A percentile compares a stretch with the other conserved stretches of the same genome.
Conservation (phyloP, 2,329 filamentous ascomycete genomes). For the Botryotinia calthae region DNA sequence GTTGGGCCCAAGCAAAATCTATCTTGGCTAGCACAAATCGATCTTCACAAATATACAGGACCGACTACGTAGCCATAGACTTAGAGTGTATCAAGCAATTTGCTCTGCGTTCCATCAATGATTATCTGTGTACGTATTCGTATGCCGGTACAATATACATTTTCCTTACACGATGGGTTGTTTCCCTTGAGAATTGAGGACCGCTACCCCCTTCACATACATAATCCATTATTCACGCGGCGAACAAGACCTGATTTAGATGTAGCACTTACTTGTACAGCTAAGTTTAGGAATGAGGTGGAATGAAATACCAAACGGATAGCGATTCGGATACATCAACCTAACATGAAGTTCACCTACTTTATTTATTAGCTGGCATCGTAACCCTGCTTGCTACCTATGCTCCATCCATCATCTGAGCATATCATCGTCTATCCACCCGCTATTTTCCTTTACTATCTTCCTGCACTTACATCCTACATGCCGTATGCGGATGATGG, state of each 20-base stretch:
- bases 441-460: background rate
- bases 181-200: slow-evolving; percentile 4
- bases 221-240: slow-evolving; percentile 5
- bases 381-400: slow-evolving; percentile 6
- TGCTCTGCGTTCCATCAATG: background rate
- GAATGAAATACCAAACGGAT: slow-evolving; percentile 3
- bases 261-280: background rate
- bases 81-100: background rate
- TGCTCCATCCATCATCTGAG: slow-evolving; percentile 15
- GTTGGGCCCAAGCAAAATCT: slow-evolving; percentile 10
- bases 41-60: background rate
- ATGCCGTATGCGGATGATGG: slow-evolving; percentile 16
- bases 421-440: slow-evolving; percentile 14
- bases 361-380: background rate
- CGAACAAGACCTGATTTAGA: slow-evolving; percentile 11
- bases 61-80: background rate
- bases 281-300: background rate
- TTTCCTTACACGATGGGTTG: background rate
- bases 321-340: slow-evolving; percentile 2
- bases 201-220: background rate
- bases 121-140: background rate
- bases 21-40: background rate
- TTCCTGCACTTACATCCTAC: slow-evolving; percentile 14
- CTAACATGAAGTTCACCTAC: slow-evolving; percentile 10
- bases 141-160: no score